These are phyloP conservation scores for Pittosporum tobira DNA, from an alignment of 129 eudicot genomes.

Conservation along the genomic window DNA sequence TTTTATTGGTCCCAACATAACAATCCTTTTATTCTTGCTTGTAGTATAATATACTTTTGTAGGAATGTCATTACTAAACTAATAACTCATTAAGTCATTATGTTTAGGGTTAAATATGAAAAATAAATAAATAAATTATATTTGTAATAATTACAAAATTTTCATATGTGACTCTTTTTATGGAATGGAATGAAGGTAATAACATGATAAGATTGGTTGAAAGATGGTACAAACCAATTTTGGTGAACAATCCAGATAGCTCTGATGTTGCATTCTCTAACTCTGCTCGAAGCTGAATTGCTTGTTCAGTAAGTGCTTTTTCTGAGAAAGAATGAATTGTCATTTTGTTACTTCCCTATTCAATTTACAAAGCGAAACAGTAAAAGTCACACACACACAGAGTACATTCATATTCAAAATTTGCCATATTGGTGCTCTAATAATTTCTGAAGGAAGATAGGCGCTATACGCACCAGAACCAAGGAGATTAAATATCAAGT, in stretches of 20 bases:
- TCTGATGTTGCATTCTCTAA: slow-evolving; percentile 60
- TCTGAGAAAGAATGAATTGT: slow-evolving; percentile 17
- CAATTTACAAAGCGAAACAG: neutral
- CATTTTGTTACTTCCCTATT: neutral
- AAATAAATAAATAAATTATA: too few species aligned
- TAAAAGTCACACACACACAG: neutral
- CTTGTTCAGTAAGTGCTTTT: slow-evolving; percentile 49
- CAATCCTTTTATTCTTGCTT: too few species aligned
- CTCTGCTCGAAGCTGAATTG: slow-evolving; percentile 44
- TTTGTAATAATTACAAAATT: too few species aligned
- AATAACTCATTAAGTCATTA: too few species aligned
- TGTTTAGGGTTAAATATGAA: too few species aligned
- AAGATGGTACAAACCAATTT: slow-evolving; percentile 43
- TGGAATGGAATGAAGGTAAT: too few species aligned
- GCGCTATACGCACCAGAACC: slow-evolving; percentile 39
- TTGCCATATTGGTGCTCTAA: neutral
- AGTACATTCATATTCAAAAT: neutral
- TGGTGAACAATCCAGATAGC: slow-evolving; percentile 44
- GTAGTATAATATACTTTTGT: too few species aligned
- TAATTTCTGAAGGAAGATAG: neutral
- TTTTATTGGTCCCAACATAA: too few species aligned
- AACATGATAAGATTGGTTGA: neutral
- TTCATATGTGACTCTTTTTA: too few species aligned
- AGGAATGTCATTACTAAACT: too few species aligned
- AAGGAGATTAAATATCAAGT: slow-evolving; percentile 44